phyloP scores from a whole-genome alignment of 805 yeast genomes.

The Candida sakaeoensis region DNA sequence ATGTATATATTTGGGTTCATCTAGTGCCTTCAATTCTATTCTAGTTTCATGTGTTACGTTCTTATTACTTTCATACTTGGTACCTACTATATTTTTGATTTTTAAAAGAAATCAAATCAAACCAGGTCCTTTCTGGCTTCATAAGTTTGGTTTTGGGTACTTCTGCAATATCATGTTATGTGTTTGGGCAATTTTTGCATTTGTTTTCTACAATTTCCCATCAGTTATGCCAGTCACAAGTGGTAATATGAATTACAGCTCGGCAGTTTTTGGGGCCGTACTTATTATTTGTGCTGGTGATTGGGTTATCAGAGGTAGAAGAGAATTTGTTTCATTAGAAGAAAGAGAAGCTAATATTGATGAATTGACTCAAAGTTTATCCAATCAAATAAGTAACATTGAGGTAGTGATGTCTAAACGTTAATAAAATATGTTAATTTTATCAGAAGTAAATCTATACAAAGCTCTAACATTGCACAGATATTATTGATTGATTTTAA shows the following conservation, averaged over 20 bases:
- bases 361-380: slow-evolving; percentile 21
- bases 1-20: slow-evolving; percentile 61
- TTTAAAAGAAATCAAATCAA: slow-evolving; percentile 49
- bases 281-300: slow-evolving; percentile 42
- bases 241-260: slow-evolving; percentile 65
- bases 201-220: slow-evolving; percentile 65
- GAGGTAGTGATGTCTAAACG: slow-evolving; percentile 18
- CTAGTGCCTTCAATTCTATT: slow-evolving; percentile 65
- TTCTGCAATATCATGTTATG: slow-evolving; percentile 49
- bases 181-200: slow-evolving; percentile 55
- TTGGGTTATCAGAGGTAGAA: slow-evolving; percentile 46
- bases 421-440: too few relatives aligned
- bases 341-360: slow-evolving; percentile 18
- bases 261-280: slow-evolving; percentile 39
- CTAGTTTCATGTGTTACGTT: slow-evolving; percentile 59
- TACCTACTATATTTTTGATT: slow-evolving; percentile 48
- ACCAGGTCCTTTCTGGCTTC: slow-evolving; percentile 48
- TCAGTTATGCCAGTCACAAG: slow-evolving; percentile 56
- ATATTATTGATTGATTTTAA: too few relatives aligned
- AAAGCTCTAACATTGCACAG: too few relatives aligned
- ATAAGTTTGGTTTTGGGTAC: slow-evolving; percentile 53
- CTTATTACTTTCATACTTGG: slow-evolving; percentile 48
- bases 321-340: slow-evolving; percentile 17
- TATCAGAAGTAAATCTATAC: too few relatives aligned
- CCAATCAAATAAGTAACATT: slow-evolving; percentile 20